Conservation (phyloP, 2,329 filamentous ascomycete genomes). For the Aspergillus texensis region DNA sequence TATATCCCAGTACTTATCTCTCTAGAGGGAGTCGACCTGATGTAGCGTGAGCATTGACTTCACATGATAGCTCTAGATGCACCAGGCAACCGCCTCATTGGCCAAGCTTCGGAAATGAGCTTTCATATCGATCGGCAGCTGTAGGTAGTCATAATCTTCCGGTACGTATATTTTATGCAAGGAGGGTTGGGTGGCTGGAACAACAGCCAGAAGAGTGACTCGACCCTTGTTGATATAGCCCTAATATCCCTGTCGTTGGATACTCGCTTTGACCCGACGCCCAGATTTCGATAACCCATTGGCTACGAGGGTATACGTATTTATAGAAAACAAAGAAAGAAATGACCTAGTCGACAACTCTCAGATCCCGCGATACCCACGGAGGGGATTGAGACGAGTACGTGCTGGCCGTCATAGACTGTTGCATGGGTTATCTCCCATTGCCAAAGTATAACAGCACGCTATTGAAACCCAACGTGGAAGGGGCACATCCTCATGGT, state of each 20-base stretch:
- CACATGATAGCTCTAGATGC: background rate
- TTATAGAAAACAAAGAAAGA: background rate
- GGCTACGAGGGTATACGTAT: background rate
- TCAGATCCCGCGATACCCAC: background rate
- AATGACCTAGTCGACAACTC: background rate
- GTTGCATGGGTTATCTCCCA: background rate
- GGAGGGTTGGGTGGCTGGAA: background rate
- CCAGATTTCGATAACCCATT: background rate
- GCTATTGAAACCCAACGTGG: background rate
- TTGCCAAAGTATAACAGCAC: background rate
- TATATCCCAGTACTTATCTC: background rate
- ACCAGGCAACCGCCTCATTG: background rate
- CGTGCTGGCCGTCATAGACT: background rate
- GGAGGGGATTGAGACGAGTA: background rate
- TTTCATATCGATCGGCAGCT: background rate
- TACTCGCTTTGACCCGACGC: background rate
- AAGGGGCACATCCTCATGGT: background rate
- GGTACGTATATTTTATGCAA: background rate
- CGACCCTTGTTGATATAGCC: background rate
- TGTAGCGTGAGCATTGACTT: background rate
- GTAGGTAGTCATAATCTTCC: background rate
- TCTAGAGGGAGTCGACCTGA: background rate
- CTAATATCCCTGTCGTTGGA: slow-evolving; percentile 1
- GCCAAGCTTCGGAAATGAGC: background rate
- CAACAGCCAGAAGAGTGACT: background rate